Conservation (phyloP, 2,329 filamentous ascomycete species). For the Colletotrichum agaves region DNA sequence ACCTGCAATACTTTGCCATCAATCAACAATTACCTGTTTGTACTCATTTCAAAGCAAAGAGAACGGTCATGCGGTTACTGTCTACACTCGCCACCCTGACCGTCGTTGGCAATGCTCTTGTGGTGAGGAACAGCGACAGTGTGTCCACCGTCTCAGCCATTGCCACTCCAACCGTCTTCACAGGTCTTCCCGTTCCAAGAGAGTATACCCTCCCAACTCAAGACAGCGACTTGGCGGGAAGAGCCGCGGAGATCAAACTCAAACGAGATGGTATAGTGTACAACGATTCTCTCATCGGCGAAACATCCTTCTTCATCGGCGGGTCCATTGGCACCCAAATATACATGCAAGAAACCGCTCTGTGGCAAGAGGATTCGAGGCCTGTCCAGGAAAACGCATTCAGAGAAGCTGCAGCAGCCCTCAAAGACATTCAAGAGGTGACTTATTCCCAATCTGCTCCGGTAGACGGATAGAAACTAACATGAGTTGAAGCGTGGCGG, state of each 20-base stretch:
- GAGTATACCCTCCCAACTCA: not conserved
- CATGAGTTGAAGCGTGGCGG: constrained; percentile 41
- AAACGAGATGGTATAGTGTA: not conserved
- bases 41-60: not conserved
- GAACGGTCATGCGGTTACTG: not conserved
- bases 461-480: not conserved
- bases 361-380: not conserved
- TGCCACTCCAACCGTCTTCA: not conserved
- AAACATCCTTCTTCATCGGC: not conserved
- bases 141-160: not conserved
- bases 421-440: not conserved
- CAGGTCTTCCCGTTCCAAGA: not conserved
- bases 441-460: not conserved
- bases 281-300: not conserved
- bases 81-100: not conserved
- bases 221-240: not conserved
- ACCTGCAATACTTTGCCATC: too few relatives aligned
- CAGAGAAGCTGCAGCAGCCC: not conserved
- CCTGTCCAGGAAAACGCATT: not conserved
- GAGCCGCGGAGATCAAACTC: not conserved
- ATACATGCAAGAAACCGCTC: not conserved
- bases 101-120: not conserved
- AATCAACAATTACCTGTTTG: not conserved
- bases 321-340: not conserved
- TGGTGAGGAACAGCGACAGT: not conserved